phyloP scores from a whole-genome alignment of 345 rosid species.

The Acer saccharum region DNA sequence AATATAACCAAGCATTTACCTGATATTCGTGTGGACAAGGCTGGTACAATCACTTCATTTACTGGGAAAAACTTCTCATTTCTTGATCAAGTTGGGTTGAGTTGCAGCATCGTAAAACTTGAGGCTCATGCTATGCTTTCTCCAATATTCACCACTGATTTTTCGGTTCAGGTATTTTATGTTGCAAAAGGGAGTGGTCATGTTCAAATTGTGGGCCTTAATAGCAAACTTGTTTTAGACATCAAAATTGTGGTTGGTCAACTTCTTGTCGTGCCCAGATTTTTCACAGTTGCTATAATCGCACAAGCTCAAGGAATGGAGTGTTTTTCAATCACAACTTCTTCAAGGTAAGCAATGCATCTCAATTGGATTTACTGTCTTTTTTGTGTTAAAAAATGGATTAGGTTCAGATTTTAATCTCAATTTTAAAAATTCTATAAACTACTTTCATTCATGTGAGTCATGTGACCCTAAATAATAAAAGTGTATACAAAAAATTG shows the following conservation, averaged over 20 bases:
- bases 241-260: slow-evolving; percentile 26
- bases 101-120: slow-evolving; percentile 11
- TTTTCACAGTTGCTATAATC: slow-evolving; percentile 19
- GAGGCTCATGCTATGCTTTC: slow-evolving; percentile 30
- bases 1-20: slow-evolving; percentile 13
- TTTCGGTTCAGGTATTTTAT: slow-evolving; percentile 15
- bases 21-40: slow-evolving; percentile 13
- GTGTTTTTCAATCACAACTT: slow-evolving; percentile 23
- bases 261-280: slow-evolving; percentile 31
- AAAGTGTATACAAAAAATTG: too few relatives aligned
- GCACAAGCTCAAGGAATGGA: slow-evolving; percentile 30
- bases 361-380: too few relatives aligned
- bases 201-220: slow-evolving; percentile 26
- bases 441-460: too few relatives aligned
- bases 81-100: slow-evolving; percentile 31
- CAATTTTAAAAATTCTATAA: too few relatives aligned
- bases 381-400: too few relatives aligned
- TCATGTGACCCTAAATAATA: too few relatives aligned
- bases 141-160: slow-evolving; percentile 16
- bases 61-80: slow-evolving; percentile 11
- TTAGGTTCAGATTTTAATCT: too few relatives aligned
- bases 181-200: slow-evolving; percentile 31
- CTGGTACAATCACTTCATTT: slow-evolving; percentile 22
- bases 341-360: slow-evolving; percentile 18
- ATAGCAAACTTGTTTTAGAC: slow-evolving; percentile 29